Base-by-base conservation (phyloP, 306 rosid genomes). In the Cicer cuneatum region DNA sequence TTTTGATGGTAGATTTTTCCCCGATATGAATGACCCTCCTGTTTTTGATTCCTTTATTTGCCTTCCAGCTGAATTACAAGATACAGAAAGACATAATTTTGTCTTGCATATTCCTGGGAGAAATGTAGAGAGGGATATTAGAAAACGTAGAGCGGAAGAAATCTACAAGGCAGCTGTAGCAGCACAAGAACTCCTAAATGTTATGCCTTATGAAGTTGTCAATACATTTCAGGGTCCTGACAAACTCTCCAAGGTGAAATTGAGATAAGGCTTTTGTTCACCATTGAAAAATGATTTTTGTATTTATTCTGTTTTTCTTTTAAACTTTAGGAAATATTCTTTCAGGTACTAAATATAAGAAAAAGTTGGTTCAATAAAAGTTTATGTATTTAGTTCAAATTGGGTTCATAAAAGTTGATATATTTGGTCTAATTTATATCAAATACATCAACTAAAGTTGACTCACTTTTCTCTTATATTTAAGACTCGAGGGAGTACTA, bases 131-230 rank as follows among this genome's bases (percentile, higher is more conserved):
- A 52, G 64, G 47, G 91, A 86, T 51, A 52, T 72, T 1, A 80
- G 59, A 69, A 90, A 93, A 73, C 75, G 74, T 60, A 29, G 35
- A 29, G 4, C 35, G 4, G 35, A 89, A 89, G 75, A 84, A 49
- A 79, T 93, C 84, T 89, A 87, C 74, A 94, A 88, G 72, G 92
- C 92, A 63, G 94, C 96, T 62, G 63, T 91, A 37, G 90, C 93
- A 63, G 90, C 96, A 59, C 90, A 88, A 83, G 96, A 89, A 67
- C 71, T 88, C 39, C 76, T 91, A 45, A 90, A 90, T 86, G 91
- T 93, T 82, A 93, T 91, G 96, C 96, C 97, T 80, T 75, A 93
- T 75, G 97, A 94, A 43, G 87, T 88, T 72, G 91, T 92, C 35
- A 87, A 87, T 81, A 91, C 87, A 74, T 89, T 91, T 78, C 90